A percentile compares a stretch with the other conserved stretches of the same genome.
Evolutionary conservation across 2,329 filamentous ascomycete species (phyloP).

Genomic region (Ophiostoma piceae): DNA sequence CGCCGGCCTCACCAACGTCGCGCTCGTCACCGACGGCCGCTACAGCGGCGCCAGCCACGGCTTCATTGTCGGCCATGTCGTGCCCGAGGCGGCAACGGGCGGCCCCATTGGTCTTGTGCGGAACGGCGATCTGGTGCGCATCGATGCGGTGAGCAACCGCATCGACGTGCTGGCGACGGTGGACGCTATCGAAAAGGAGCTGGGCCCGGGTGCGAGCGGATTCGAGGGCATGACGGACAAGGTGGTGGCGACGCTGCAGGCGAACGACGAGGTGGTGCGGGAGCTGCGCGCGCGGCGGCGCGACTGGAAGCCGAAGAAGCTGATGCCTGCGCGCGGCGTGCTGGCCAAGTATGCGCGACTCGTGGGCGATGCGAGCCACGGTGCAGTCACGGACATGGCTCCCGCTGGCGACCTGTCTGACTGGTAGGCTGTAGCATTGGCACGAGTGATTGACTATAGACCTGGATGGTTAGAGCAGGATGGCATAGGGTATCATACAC

Average conservation of each 20-base stretch:
- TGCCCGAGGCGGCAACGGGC: slow-evolving; percentile 82
- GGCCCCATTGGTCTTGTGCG: slow-evolving; percentile 79
- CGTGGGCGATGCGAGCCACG: slow-evolving; percentile 87
- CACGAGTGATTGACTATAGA: neutral
- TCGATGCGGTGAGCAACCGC: slow-evolving; percentile 75
- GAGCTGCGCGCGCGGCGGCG: slow-evolving; percentile 58
- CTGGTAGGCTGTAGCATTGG: slow-evolving; percentile 18
- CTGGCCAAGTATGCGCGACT: slow-evolving; percentile 84
- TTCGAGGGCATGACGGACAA: slow-evolving; percentile 6
- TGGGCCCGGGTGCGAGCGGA: slow-evolving; percentile 37
- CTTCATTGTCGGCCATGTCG: slow-evolving; percentile 90
- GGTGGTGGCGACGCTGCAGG: slow-evolving; percentile 22
- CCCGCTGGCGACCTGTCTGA: slow-evolving; percentile 25
- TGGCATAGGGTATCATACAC: neutral
- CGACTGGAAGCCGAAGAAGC: slow-evolving; percentile 62
- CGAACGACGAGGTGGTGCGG: slow-evolving; percentile 31
- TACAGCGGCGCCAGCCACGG: slow-evolving; percentile 86
- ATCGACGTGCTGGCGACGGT: slow-evolving; percentile 58
- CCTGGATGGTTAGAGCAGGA: neutral
- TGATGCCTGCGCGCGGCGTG: slow-evolving; percentile 72
- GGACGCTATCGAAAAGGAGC: slow-evolving; percentile 30
- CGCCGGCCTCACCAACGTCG: slow-evolving; percentile 78
- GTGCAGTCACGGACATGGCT: slow-evolving; percentile 72
- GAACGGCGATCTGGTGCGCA: slow-evolving; percentile 78
- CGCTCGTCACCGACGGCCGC: slow-evolving; percentile 84